Conservation (phyloP, 2,329 filamentous ascomycete genomes). For the Botrytis cinerea region DNA sequence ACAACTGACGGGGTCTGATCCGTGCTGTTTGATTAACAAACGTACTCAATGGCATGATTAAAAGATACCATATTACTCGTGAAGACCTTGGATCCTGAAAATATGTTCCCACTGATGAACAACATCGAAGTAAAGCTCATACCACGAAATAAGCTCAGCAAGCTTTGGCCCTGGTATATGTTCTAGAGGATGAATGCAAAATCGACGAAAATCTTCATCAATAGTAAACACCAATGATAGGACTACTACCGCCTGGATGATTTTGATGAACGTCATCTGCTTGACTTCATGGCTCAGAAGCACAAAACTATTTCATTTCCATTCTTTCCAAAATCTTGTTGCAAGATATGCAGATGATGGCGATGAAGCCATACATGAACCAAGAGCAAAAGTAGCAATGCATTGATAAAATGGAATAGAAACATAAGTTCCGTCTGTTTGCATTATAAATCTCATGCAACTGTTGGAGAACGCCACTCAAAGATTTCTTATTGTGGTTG, state of each 20-base stretch:
- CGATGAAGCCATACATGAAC: not conserved
- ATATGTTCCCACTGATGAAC: conserved; percentile 46
- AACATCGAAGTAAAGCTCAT: conserved; percentile 47
- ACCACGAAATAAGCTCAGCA: conserved; percentile 31
- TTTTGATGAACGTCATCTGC: not conserved
- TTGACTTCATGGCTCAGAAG: not conserved
- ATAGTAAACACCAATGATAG: not conserved
- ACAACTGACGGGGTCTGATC: conserved; percentile 42
- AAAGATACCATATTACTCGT: conserved; percentile 43
- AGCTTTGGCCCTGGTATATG: not conserved
- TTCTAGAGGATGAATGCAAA: not conserved
- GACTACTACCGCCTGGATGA: not conserved
- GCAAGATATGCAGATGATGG: not conserved
- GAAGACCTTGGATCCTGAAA: conserved; percentile 47
- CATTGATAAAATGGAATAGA: not conserved
- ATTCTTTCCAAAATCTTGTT: not conserved
- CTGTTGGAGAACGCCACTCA: not conserved
- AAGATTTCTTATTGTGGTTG: not conserved
- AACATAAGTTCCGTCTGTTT: not conserved
- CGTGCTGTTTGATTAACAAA: not conserved
- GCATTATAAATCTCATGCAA: not conserved
- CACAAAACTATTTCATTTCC: not conserved
- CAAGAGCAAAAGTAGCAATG: not conserved
- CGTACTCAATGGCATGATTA: not conserved
- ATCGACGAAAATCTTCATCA: not conserved